These are phyloP conservation scores for Ustilago vetiveriae DNA, from an alignment of 1,284 basidiomycete genomes.

Conservation along the genomic window DNA sequence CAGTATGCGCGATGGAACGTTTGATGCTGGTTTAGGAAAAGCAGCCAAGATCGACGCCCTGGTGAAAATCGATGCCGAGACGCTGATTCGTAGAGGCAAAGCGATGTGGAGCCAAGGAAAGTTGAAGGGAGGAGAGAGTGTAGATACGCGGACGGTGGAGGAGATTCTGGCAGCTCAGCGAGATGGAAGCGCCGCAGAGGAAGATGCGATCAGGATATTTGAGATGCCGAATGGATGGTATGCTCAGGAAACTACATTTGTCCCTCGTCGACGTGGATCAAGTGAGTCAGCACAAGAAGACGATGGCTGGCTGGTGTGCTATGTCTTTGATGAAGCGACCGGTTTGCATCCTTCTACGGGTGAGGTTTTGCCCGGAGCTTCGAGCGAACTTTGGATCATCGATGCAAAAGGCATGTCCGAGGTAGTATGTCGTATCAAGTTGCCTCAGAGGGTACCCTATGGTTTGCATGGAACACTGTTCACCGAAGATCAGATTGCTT, in stretches of 20 bases:
- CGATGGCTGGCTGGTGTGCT: slow-evolving; percentile 70
- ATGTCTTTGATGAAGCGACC: slow-evolving; percentile 70
- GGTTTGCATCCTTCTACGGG: slow-evolving; percentile 65
- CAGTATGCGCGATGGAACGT: slow-evolving; percentile 60
- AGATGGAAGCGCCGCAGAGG: slow-evolving; percentile 11
- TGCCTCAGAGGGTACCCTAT: slow-evolving; percentile 69
- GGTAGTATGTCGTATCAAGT: slow-evolving; percentile 68
- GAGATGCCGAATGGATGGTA: slow-evolving; percentile 68
- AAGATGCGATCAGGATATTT: slow-evolving; percentile 67
- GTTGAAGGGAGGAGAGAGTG: slow-evolving; percentile 52
- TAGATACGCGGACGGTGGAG: slow-evolving; percentile 67
- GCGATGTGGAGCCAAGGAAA: slow-evolving; percentile 52
- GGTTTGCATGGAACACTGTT: slow-evolving; percentile 67
- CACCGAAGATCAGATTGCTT: slow-evolving; percentile 57
- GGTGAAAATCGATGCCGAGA: slow-evolving; percentile 69
- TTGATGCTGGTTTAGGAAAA: slow-evolving; percentile 69
- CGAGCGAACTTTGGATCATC: slow-evolving; percentile 70
- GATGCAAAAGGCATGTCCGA: slow-evolving; percentile 68
- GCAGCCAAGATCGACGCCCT: slow-evolving; percentile 71
- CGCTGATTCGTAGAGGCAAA: slow-evolving; percentile 65
- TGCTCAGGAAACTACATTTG: slow-evolving; percentile 70
- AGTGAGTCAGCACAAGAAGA: slow-evolving; percentile 62
- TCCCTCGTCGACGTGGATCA: slow-evolving; percentile 56
- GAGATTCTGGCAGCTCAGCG: slow-evolving; percentile 67
- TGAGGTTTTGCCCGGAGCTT: slow-evolving; percentile 63